phyloP scores from a whole-genome alignment of 495 filamentous ascomycete genomes.

The Aspergillus diversus region DNA sequence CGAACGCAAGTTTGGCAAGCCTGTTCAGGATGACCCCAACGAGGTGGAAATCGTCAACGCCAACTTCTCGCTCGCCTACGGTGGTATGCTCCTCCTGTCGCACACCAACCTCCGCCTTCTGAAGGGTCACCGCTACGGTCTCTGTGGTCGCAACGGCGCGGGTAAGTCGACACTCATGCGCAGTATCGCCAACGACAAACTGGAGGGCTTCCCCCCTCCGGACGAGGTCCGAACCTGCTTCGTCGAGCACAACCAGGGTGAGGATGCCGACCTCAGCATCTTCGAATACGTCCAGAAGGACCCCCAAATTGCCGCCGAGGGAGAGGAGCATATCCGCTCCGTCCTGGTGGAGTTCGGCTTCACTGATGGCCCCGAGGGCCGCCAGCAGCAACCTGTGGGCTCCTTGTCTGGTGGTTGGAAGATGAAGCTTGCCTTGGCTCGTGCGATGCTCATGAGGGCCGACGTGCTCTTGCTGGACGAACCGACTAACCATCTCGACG shows the following conservation, averaged over 20 bases:
- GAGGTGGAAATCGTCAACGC: slow-evolving; percentile 96
- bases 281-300: slow-evolving; percentile 88
- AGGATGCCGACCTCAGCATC: slow-evolving; percentile 94
- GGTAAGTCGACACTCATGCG: slow-evolving; percentile 99
- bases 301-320: slow-evolving; percentile 74
- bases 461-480: slow-evolving; percentile 97
- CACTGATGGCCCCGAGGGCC: slow-evolving; percentile 83
- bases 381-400: slow-evolving; percentile 84
- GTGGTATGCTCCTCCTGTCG: slow-evolving; percentile 95
- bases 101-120: slow-evolving; percentile 94
- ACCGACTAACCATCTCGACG: slow-evolving; percentile 98
- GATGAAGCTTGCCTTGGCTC: slow-evolving; percentile 97
- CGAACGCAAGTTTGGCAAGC: slow-evolving; percentile 81
- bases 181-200: slow-evolving; percentile 90
- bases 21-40: slow-evolving; percentile 81
- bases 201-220: slow-evolving; percentile 94
- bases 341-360: slow-evolving; percentile 94
- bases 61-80: slow-evolving; percentile 96
- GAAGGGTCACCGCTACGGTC: slow-evolving; percentile 95
- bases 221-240: slow-evolving; percentile 94
- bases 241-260: slow-evolving; percentile 97
- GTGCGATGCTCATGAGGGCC: slow-evolving; percentile 94
- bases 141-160: slow-evolving; percentile 94
- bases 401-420: slow-evolving; percentile 99
- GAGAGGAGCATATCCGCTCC: slow-evolving; percentile 74